These are phyloP conservation scores for Plasmodium fragile DNA, from an alignment of 169 alveolate species.

Conservation along the genomic window DNA sequence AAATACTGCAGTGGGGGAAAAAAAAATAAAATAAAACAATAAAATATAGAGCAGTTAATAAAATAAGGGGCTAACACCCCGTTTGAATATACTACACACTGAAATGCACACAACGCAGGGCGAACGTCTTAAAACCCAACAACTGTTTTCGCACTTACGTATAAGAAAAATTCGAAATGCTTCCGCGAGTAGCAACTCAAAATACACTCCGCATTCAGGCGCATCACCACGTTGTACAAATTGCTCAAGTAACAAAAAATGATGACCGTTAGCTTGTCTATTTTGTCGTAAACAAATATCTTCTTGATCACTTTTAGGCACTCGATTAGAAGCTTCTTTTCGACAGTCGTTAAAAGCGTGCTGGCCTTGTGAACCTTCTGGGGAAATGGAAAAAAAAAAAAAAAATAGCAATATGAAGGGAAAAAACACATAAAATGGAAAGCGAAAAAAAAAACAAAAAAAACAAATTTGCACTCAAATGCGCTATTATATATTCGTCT, in stretches of 20 bases:
- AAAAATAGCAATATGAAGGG: not conserved
- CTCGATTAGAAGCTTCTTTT: slow-evolving; percentile 56
- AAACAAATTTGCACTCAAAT: not conserved
- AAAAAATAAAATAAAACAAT: slow-evolving; percentile 3
- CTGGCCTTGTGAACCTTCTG: slow-evolving; percentile 43
- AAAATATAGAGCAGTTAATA: not conserved
- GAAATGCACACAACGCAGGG: not conserved
- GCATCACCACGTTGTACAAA: slow-evolving; percentile 69
- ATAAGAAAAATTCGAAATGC: slow-evolving; percentile 57
- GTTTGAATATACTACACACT: not conserved
- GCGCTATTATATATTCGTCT: slow-evolving; percentile 8
- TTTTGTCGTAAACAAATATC: slow-evolving; percentile 42
- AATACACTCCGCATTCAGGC: slow-evolving; percentile 65
- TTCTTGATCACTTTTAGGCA: slow-evolving; percentile 71
- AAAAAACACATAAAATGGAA: not conserved
- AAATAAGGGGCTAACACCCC: not conserved
- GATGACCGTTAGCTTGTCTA: slow-evolving; percentile 49
- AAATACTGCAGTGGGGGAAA: slow-evolving; percentile 22
- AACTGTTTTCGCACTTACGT: slow-evolving; percentile 44
- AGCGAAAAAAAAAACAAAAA: slow-evolving; percentile 5
- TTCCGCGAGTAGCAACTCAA: slow-evolving; percentile 64
- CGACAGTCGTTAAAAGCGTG: slow-evolving; percentile 59
- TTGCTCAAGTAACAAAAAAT: slow-evolving; percentile 69
- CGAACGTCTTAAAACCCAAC: not conserved
- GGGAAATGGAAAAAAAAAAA: not conserved